Conservation (phyloP, 2,329 filamentous ascomycete species). For the Aspergillus proliferans region DNA sequence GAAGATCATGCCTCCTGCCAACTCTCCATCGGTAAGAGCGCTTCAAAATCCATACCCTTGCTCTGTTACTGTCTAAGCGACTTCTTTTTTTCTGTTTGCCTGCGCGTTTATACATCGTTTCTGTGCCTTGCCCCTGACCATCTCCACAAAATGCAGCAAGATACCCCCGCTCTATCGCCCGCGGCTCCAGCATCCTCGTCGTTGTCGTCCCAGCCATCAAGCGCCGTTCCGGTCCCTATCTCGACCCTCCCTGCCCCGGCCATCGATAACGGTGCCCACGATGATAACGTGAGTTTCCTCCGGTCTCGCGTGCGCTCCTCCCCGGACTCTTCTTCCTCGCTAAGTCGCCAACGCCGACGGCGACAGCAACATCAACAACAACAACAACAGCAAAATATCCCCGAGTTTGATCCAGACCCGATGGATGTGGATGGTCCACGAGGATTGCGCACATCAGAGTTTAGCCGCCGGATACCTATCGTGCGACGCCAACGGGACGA, state of each 20-base stretch:
- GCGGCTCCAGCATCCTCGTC: conserved; percentile 31
- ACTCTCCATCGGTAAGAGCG: conserved; percentile 38
- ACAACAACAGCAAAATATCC: conserved; percentile 9
- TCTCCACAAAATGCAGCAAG: conserved; percentile 12
- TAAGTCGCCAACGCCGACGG: conserved; percentile 28
- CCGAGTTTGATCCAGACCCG: conserved; percentile 25
- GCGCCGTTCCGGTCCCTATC: conserved; percentile 44
- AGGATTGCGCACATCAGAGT: conserved; percentile 24
- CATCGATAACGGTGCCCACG: conserved; percentile 39
- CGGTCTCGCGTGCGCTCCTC: conserved; percentile 32
- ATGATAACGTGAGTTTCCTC: conserved; percentile 49
- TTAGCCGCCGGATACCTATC: conserved; percentile 40
- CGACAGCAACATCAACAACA: conserved; percentile 28
- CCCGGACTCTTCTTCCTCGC: conserved; percentile 20
- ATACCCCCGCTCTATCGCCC: conserved; percentile 20
- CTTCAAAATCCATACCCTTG: neutral
- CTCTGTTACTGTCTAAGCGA: neutral
- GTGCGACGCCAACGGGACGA: conserved; percentile 36
- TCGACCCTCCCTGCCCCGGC: conserved; percentile 46
- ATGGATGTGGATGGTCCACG: conserved; percentile 32
- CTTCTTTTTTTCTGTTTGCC: neutral
- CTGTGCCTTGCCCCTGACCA: conserved; percentile 7
- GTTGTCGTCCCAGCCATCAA: conserved; percentile 37
- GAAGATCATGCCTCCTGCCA: conserved; percentile 37
- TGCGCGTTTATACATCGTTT: conserved; percentile 4